phyloP scores from a whole-genome alignment of 305 asterid species.

The Plantago coronopus region DNA sequence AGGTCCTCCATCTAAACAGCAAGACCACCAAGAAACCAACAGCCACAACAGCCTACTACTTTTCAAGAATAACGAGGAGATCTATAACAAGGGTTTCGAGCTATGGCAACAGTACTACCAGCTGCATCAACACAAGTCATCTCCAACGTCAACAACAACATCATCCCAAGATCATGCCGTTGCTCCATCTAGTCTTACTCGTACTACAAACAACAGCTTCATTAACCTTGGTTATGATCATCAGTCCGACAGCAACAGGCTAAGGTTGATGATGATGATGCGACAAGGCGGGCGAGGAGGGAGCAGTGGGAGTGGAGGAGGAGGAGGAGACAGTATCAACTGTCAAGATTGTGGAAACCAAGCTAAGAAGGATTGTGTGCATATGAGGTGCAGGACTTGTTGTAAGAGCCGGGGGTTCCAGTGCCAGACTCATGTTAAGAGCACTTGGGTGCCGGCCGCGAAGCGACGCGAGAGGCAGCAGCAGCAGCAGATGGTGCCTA shows the following conservation, averaged over 20 bases:
- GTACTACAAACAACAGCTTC: constrained; percentile 9
- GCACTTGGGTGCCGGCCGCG: constrained; percentile 89
- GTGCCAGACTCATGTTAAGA: constrained; percentile 73
- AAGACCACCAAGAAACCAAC: constrained; percentile 31
- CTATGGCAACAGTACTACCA: constrained; percentile 74
- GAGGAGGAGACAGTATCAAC: constrained; percentile 37
- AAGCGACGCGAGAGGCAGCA: constrained; percentile 69
- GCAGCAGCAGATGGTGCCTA: constrained; percentile 26
- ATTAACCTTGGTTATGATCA: constrained; percentile 24
- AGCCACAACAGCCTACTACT: constrained; percentile 35
- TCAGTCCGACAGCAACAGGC: not conserved
- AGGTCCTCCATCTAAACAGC: constrained; percentile 35
- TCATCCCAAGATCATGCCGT: constrained; percentile 27
- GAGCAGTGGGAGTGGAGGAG: not conserved
- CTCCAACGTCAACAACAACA: constrained; percentile 1
- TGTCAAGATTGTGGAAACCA: constrained; percentile 90
- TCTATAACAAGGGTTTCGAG: constrained; percentile 80
- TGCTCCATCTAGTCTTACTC: constrained; percentile 21
- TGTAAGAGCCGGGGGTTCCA: constrained; percentile 77
- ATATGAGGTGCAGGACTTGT: constrained; percentile 71
- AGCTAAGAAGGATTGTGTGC: constrained; percentile 74
- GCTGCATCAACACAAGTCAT: constrained; percentile 41
- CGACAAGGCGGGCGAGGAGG: constrained; percentile 29
- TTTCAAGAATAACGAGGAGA: constrained; percentile 64
- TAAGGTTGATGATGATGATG: constrained; percentile 37